Evolutionary conservation across 768 basidiomycete species (phyloP), one percentile per base, ranked within the genome.

Genomic region (Gelatoporia subvermispora): DNA sequence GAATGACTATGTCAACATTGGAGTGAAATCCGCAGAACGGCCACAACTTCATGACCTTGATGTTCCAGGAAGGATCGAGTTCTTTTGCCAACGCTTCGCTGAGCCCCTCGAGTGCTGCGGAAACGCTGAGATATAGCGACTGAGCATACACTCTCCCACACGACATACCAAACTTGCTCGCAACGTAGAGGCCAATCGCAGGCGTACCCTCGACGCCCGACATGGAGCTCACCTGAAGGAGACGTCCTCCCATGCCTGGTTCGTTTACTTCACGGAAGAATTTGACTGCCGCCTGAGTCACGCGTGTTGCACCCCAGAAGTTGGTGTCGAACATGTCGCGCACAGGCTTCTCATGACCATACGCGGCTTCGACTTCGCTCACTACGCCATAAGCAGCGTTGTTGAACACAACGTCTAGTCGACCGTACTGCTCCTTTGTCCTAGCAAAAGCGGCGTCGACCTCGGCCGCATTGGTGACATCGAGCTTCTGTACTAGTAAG

Each of bases 261-360:
- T 17, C 45, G 20, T 65, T 62, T 41, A 59, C 53, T 10, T 61
- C 60, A 3, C 63, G 59, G 53, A 69, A 69, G 44, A 60, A 25
- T 35, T 51, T 56, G 41, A 73, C 53, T 0, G 68, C 66, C 34
- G 62, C 67, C 25, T 47, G 51, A 20, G 54, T 65, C 21, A 69
- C 69, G 34, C 50, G 49, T 0, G 48, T 50, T 3, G 63, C 56
- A 3, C 63, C 61, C 57, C 53, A 62, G 49, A 60, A 62, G 49
- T 61, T 58, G 5, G 55, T 51, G 16, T 62, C 62, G 28, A 64
- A 43, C 22, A 56, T 8, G 4, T 21, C 41, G 5, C 55, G 45
- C 4, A 39, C 62, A 8, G n/a, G 21, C 11, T 40, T 48, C 18
- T 56, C 55, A 7, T 42, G 45, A 7, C 28, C 28, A 4, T 57